These are phyloP conservation scores for Entomophthora muscae DNA, from an alignment of 371 early-diverging fungal species.

Conservation along the genomic window DNA sequence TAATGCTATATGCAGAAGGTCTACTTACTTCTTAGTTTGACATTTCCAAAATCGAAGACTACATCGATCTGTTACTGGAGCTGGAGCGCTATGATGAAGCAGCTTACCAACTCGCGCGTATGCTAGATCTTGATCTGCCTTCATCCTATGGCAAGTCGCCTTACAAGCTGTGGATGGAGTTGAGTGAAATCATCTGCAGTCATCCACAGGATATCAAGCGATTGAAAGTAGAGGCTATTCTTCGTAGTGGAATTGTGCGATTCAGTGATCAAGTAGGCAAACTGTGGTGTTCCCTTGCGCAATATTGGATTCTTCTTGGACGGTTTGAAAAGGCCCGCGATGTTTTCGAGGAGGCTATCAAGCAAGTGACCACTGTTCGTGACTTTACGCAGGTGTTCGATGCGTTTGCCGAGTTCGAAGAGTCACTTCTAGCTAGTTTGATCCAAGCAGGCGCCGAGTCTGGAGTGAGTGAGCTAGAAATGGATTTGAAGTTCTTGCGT, in stretches of 20 bases:
- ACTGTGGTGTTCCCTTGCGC: slow-evolving; percentile 74
- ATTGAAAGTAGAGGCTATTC: slow-evolving; percentile 56
- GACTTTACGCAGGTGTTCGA: slow-evolving; percentile 94
- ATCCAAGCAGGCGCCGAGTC: slow-evolving; percentile 53
- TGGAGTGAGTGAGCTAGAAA: slow-evolving; percentile 39
- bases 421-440: slow-evolving; percentile 48
- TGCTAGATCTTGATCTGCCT: slow-evolving; percentile 48
- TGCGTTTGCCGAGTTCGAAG: slow-evolving; percentile 83
- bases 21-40: slow-evolving; percentile 26
- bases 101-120: slow-evolving; percentile 46
- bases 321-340: slow-evolving; percentile 70
- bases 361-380: slow-evolving; percentile 64
- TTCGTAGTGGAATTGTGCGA: slow-evolving; percentile 72
- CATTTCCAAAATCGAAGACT: slow-evolving; percentile 49
- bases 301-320: slow-evolving; percentile 58
- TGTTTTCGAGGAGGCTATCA: slow-evolving; percentile 85
- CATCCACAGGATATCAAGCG: slow-evolving; percentile 50
- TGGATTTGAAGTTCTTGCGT: slow-evolving; percentile 68
- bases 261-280: slow-evolving; percentile 76
- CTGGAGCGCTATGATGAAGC: slow-evolving; percentile 67
- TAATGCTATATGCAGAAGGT: slow-evolving; percentile 13
- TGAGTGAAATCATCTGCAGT: slow-evolving; percentile 61
- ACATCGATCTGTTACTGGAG: slow-evolving; percentile 46
- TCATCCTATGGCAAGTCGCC: slow-evolving; percentile 50
- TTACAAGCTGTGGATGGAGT: slow-evolving; percentile 73